Evolutionary conservation across 352 stramenopile species (phyloP), one percentile per base, ranked within the genome.

Genomic region (Globisporangium abappressorium): DNA sequence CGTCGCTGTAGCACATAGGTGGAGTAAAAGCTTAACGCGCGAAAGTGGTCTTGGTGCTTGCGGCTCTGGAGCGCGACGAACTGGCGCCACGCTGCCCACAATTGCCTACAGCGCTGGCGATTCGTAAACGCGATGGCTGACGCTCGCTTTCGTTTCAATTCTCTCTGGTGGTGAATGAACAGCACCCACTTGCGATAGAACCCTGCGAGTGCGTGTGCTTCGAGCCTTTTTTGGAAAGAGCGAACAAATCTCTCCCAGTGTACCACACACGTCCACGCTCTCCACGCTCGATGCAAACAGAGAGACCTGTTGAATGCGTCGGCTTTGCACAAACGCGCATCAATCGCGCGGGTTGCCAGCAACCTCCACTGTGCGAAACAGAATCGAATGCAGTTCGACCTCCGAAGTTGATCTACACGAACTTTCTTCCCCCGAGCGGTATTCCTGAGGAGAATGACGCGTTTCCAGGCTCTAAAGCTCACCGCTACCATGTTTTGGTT

Each of bases 1-100:
- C 64, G 64, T 26, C 64, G 66, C 22, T 79, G 73, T 12, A 80
- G 47, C 36, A 82, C 62, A 5, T 70, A 49, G 6, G 69, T 64
- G 9, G 71, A 75, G 49, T 79, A 80, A 38, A 79, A 77, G 12
- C 65, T 68, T 2, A 80, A 38, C 11, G 70, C 74, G 53, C 76
- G 74, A 11, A 57, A 61, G 5, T 73, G 22, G 53, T 66, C 65
- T 8, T 80, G 57, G 7, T 79, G 68, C 55, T 77, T 72, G 15
- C 74, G 62, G 26, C 59, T 61, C 22, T 72, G 66, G 51, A 57
- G 57, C 12, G 22, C 9, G 2, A 80, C n/a, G 38, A 76, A 75
- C 14, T 47, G 3, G 11, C 63, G 30, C 76, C 74, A 83, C 2
- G 28, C 53, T 53, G 9, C 55, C 74, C 74, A 83, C 12, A 34